Conservation (phyloP, 306 rosid genomes). For the Sindora glabra region DNA sequence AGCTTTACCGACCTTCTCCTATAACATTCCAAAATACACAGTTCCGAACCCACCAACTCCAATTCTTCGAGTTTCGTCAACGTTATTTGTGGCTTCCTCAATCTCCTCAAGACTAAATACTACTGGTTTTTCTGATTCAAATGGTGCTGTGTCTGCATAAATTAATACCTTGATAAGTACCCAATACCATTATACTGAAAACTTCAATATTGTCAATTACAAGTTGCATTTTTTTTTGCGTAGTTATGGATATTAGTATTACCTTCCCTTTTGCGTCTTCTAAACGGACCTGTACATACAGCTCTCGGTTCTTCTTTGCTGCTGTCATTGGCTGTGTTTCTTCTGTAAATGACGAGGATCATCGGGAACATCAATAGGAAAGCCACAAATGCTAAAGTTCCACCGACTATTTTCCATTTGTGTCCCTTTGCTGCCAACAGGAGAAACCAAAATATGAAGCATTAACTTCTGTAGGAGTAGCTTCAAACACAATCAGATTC, state of each 20-base stretch:
- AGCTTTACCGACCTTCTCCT: conserved; percentile 46
- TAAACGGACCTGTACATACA: conserved; percentile 12
- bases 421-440: conserved; percentile 32
- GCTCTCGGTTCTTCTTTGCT: conserved; percentile 21
- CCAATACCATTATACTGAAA: neutral
- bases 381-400: conserved; percentile 30
- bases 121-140: conserved; percentile 60
- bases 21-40: conserved; percentile 64
- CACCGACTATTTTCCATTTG: conserved; percentile 23
- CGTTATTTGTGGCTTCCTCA: conserved; percentile 54
- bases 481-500: neutral
- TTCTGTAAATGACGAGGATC: conserved; percentile 29
- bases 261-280: too few relatives aligned
- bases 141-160: conserved; percentile 34
- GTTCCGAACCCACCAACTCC: conserved; percentile 82
- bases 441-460: conserved; percentile 9
- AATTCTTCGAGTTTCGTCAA: conserved; percentile 50
- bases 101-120: conserved; percentile 51
- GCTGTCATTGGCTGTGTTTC: conserved; percentile 10
- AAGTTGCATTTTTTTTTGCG: too few relatives aligned
- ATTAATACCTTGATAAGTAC: conserved; percentile 10
- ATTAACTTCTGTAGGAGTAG: neutral
- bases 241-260: too few relatives aligned
- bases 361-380: conserved; percentile 33
- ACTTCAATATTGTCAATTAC: too few relatives aligned